These are phyloP conservation scores for Coemansia sp. DNA, from an alignment of 192 early-diverging fungal genomes.

Conservation along the genomic window DNA sequence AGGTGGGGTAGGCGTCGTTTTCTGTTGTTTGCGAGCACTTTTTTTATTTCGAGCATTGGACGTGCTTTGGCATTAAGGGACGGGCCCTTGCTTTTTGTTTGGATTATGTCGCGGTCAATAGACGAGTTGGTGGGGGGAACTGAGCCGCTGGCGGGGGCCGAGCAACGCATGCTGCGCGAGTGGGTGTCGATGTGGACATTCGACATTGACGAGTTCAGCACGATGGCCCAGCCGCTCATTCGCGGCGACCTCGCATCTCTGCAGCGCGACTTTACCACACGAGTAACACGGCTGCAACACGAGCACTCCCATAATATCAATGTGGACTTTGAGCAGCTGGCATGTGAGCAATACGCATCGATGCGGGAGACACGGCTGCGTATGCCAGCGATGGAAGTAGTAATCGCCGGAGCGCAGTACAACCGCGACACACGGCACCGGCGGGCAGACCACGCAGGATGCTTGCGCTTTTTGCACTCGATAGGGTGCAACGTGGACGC, in stretches of 20 bases:
- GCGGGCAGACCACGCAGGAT: slow-evolving; percentile 22
- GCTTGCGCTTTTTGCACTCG: slow-evolving; percentile 23
- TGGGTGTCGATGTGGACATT: slow-evolving; percentile 49
- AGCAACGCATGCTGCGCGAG: slow-evolving; percentile 47
- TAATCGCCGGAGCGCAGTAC: slow-evolving; percentile 51
- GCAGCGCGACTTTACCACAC: slow-evolving; percentile 8
- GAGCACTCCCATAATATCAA: too few species aligned
- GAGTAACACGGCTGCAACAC: slow-evolving; percentile 2
- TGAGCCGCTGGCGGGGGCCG: slow-evolving; percentile 33
- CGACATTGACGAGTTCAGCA: slow-evolving; percentile 25
- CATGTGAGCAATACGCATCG: background rate
- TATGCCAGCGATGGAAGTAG: slow-evolving; percentile 53
- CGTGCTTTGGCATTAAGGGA: too few species aligned
- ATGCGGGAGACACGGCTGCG: slow-evolving; percentile 37
- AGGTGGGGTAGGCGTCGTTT: background rate
- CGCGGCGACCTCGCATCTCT: slow-evolving; percentile 29
- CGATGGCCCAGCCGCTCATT: slow-evolving; percentile 34
- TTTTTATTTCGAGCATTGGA: too few species aligned
- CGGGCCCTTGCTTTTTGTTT: too few species aligned
- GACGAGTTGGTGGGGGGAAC: slow-evolving; percentile 18
- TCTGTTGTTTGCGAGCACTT: background rate
- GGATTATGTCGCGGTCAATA: slow-evolving; percentile 11
- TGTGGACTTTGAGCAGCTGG: background rate
- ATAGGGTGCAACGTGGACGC: slow-evolving; percentile 30
- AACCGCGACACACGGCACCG: slow-evolving; percentile 13